Evolutionary conservation across 148 eudicot species (phyloP).

Genomic region (Rhododendron williamsianum): DNA sequence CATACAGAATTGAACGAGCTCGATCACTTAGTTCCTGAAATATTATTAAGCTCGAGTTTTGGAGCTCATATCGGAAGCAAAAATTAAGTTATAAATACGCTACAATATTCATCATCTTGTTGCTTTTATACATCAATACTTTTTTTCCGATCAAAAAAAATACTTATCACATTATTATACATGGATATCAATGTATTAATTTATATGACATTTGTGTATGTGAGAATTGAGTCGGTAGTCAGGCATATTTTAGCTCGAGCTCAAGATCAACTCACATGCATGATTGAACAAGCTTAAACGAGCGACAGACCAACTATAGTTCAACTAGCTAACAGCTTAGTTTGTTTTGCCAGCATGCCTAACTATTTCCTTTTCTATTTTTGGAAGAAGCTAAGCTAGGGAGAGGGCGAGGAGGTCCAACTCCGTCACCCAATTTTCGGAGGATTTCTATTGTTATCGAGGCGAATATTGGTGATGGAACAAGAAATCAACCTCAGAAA

Average conservation of each 20-base stretch:
- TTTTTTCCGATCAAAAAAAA: too few species aligned
- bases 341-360: neutral
- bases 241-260: neutral
- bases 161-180: neutral
- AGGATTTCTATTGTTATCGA: neutral
- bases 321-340: neutral
- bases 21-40: neutral
- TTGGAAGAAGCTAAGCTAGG: neutral
- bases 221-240: neutral
- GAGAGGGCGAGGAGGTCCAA: neutral
- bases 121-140: neutral
- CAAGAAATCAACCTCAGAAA: neutral
- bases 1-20: neutral
- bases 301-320: neutral
- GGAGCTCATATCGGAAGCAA: neutral
- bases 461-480: neutral
- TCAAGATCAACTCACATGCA: neutral
- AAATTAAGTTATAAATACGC: neutral
- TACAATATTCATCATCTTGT: neutral
- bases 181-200: neutral
- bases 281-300: neutral
- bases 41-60: neutral
- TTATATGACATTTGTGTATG: neutral
- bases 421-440: neutral
- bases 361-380: neutral